Evolutionary conservation across 225 moss, liverwort and hornwort genomes (phyloP).

Genomic region (Ulota crispa): DNA sequence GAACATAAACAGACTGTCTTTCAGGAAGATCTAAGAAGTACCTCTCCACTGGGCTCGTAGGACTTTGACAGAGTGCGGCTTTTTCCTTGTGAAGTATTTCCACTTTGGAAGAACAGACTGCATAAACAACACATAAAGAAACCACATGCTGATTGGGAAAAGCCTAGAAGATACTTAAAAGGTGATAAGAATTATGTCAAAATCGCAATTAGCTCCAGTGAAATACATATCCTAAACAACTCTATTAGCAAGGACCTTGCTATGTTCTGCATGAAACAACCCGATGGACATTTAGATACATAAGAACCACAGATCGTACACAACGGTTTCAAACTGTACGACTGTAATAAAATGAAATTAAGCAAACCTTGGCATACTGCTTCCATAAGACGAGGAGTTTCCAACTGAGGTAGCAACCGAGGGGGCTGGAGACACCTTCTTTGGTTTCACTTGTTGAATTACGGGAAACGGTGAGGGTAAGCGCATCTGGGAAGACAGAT

Average conservation of each 20-base stretch:
- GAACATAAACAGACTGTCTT: background rate
- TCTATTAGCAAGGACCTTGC: background rate
- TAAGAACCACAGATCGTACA: background rate
- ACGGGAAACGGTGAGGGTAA: slow-evolving; percentile 43
- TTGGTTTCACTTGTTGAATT: slow-evolving; percentile 47
- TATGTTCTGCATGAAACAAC: slow-evolving; percentile 18
- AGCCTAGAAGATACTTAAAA: background rate
- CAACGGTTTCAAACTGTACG: background rate
- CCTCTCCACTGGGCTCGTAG: slow-evolving; percentile 84
- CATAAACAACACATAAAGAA: slow-evolving; percentile 22
- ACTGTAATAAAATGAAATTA: slow-evolving; percentile 1
- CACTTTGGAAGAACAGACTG: slow-evolving; percentile 88
- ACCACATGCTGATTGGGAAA: background rate
- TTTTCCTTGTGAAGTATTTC: slow-evolving; percentile 54
- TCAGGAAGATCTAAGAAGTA: slow-evolving; percentile 22
- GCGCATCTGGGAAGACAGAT: slow-evolving; percentile 40
- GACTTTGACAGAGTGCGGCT: slow-evolving; percentile 69
- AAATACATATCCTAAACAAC: background rate
- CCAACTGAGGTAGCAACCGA: slow-evolving; percentile 31
- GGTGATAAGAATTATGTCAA: background rate
- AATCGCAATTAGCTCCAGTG: background rate
- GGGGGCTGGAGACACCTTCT: slow-evolving; percentile 41
- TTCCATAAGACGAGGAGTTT: slow-evolving; percentile 59
- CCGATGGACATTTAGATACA: background rate
- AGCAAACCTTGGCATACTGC: slow-evolving; percentile 80